Base-by-base conservation (phyloP, 495 filamentous ascomycete species). In the Penicillium roqueforti region DNA sequence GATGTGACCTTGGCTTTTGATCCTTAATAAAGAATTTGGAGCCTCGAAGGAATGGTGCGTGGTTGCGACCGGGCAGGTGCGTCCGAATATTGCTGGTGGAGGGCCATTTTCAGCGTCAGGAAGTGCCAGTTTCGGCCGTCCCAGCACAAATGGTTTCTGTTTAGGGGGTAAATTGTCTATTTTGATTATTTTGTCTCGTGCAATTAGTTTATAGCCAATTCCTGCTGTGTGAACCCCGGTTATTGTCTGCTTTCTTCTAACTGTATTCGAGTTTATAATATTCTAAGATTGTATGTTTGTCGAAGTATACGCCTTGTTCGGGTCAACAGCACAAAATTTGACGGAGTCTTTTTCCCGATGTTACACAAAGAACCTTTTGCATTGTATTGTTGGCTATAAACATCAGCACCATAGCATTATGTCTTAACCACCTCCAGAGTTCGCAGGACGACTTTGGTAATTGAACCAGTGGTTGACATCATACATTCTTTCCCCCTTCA, bases 301-400 rank as follows among this genome's bases (percentile, higher is more conserved):
- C 25, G 32, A 38, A 41, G 16, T 25, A 55, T 40, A 13, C 28
- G 14, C 22, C 20, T 25, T 23, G 16, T 32, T 46, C 8, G 53
- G 14, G 23, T 36, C n/a, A 18, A 25, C 18, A 50, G 25, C 20
- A 49, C 9, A 31, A 20, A 28, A 10, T 23, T 23, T 31, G 20
- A 39, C 56, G 59, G 56, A 60, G 43, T 44, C 38, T 38, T 65
- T 62, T 62, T 54, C 55, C 55, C 58, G 38, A 22, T 31, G 59
- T 57, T 23, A 57, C 53, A 59, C 54, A 44, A 52, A 28, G 7
- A 55, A 39, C 55, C 32, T 36, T 29, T 48, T 32, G 14, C 18
- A 47, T 47, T 47, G 1, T 19, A 0, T 23, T 25, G 25, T 19
- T 31, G 18, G 13, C 40, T 43, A 44, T 19, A 18, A 19, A 28